These are phyloP conservation scores for Rhynchosporium graminicola DNA, from an alignment of 2,329 filamentous ascomycete genomes.

Conservation along the genomic window DNA sequence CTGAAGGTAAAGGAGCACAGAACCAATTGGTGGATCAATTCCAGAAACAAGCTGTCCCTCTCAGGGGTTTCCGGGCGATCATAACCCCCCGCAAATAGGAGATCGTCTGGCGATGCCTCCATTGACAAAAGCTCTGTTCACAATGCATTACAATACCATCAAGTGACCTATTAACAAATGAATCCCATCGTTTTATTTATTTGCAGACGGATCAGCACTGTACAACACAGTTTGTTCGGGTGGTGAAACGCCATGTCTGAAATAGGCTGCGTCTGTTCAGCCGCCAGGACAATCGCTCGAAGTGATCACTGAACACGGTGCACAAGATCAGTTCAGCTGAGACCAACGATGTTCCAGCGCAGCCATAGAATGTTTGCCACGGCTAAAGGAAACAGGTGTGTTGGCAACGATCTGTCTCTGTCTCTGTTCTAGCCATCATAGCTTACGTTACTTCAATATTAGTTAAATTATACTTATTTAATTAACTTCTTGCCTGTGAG, in stretches of 20 bases:
- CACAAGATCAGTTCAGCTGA: neutral
- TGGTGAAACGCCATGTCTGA: constrained; percentile 9
- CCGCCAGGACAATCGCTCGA: neutral
- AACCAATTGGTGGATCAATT: neutral
- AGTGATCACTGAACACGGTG: too few relatives aligned
- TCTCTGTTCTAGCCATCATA: too few relatives aligned
- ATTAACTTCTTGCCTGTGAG: too few relatives aligned
- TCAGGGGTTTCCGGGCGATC: neutral
- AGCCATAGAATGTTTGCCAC: constrained; percentile 4
- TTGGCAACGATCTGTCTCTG: constrained; percentile 1
- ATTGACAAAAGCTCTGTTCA: too few relatives aligned
- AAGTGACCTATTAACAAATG: too few relatives aligned
- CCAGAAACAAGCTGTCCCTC: neutral
- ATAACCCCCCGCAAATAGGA: neutral
- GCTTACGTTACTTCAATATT: too few relatives aligned
- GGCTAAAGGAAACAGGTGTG: constrained; percentile 7
- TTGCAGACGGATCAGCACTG: neutral
- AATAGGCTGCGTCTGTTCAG: constrained; percentile 1
- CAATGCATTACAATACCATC: too few relatives aligned
- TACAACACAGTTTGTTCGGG: too few relatives aligned
- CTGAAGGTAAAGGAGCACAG: too few relatives aligned
- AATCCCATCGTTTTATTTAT: too few relatives aligned
- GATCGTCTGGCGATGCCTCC: too few relatives aligned
- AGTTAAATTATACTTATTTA: too few relatives aligned
- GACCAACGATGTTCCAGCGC: constrained; percentile 11